Evolutionary conservation across 768 basidiomycete species (phyloP).

Genomic region (Pleurotus tuber-regium): DNA sequence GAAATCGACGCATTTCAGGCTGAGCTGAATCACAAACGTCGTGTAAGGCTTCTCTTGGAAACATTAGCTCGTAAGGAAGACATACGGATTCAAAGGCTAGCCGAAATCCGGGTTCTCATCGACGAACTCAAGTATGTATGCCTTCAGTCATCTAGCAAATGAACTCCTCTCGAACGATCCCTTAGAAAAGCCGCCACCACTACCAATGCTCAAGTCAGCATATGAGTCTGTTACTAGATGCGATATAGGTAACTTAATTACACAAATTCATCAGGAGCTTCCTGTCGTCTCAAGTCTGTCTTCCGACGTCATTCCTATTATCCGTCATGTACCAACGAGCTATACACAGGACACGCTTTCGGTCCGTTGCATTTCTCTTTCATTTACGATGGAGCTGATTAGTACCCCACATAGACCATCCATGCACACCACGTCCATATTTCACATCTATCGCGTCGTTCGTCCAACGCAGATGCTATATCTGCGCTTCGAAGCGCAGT

Average conservation of each 20-base stretch:
- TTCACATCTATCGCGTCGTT: neutral
- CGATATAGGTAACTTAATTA: too few relatives aligned
- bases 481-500: neutral
- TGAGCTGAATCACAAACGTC: neutral
- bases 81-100: neutral
- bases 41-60: neutral
- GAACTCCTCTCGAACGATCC: neutral
- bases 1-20: neutral
- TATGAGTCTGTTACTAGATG: too few relatives aligned
- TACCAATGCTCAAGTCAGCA: neutral
- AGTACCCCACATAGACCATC: neutral
- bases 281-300: neutral
- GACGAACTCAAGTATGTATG: conserved; percentile 2
- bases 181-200: neutral
- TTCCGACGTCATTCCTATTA: neutral
- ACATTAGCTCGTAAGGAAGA: neutral
- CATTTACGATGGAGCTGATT: neutral
- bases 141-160: neutral
- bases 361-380: neutral
- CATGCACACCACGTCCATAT: neutral
- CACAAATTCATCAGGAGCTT: neutral
- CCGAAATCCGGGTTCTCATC: conserved; percentile 1
- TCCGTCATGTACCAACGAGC: neutral
- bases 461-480: neutral
- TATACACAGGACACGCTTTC: neutral